phyloP scores from a whole-genome alignment of 1,139 yeast species.

The Suhomyces choctaworum region DNA sequence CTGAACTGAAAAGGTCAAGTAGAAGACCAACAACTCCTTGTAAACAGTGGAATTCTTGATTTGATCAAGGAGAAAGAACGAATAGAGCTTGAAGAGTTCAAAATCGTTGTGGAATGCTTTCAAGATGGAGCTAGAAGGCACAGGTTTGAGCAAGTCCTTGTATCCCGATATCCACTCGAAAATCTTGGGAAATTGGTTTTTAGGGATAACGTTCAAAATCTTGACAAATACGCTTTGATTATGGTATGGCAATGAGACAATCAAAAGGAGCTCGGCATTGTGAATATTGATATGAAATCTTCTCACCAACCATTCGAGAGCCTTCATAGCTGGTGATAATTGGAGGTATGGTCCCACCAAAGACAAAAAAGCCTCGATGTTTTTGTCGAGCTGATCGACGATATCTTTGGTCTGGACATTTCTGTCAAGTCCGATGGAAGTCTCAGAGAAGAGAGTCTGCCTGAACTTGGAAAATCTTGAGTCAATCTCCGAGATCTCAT shows the following conservation, averaged over 20 bases:
- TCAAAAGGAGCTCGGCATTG: slow-evolving; percentile 68
- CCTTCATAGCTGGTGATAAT: slow-evolving; percentile 73
- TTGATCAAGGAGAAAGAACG: slow-evolving; percentile 57
- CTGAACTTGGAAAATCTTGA: slow-evolving; percentile 71
- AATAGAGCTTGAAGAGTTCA: slow-evolving; percentile 66
- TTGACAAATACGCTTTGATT: slow-evolving; percentile 71
- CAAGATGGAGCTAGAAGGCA: slow-evolving; percentile 68
- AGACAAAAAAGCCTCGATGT: slow-evolving; percentile 71
- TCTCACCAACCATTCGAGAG: slow-evolving; percentile 93
- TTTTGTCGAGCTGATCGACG: slow-evolving; percentile 67
- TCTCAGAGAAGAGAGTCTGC: slow-evolving; percentile 74
- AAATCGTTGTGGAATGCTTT: slow-evolving; percentile 69
- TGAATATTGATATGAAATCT: slow-evolving; percentile 84
- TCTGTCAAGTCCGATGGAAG: slow-evolving; percentile 78
- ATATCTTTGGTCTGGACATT: slow-evolving; percentile 76
- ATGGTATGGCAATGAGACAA: slow-evolving; percentile 78
- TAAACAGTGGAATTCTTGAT: slow-evolving; percentile 58
- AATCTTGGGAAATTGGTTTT: slow-evolving; percentile 65
- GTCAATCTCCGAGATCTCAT: slow-evolving; percentile 70
- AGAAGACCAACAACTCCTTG: slow-evolving; percentile 74
- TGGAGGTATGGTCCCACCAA: slow-evolving; percentile 76
- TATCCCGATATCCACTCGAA: slow-evolving; percentile 72
- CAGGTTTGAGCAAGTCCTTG: slow-evolving; percentile 62
- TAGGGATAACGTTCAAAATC: slow-evolving; percentile 67
- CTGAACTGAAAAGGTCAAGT: slow-evolving; percentile 74